These are phyloP conservation scores for Penicillium angulare DNA, from an alignment of 495 filamentous ascomycete species.

Conservation along the genomic window DNA sequence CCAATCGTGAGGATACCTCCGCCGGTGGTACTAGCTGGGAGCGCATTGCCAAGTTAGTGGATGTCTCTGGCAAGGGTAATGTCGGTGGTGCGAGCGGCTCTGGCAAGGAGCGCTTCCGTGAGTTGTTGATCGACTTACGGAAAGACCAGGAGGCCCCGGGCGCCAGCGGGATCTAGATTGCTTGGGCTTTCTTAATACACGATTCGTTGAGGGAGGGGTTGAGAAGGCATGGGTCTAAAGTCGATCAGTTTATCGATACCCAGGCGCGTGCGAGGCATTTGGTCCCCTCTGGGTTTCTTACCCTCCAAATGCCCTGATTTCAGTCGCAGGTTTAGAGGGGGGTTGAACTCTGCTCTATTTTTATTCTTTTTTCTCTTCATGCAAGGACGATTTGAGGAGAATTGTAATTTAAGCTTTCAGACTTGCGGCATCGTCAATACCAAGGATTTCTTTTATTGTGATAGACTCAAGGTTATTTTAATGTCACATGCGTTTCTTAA, in stretches of 20 bases:
- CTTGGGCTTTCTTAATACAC: neutral
- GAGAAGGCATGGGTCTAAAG: neutral
- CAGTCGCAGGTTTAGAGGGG: constrained; percentile 15
- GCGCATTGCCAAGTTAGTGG: constrained; percentile 93
- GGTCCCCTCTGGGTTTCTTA: constrained; percentile 10
- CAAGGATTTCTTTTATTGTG: constrained; percentile 9
- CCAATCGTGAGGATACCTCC: constrained; percentile 83
- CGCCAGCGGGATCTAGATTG: constrained; percentile 48
- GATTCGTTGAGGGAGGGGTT: neutral
- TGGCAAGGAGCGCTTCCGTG: constrained; percentile 92
- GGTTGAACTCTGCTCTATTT: constrained; percentile 13
- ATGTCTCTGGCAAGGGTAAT: constrained; percentile 89
- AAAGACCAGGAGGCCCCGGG: constrained; percentile 95
- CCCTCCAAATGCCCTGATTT: constrained; percentile 11
- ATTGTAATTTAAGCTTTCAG: constrained; percentile 32
- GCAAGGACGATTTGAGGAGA: constrained; percentile 26
- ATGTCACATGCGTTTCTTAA: neutral
- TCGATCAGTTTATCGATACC: neutral
- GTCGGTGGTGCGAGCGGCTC: constrained; percentile 81
- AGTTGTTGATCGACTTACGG: constrained; percentile 80
- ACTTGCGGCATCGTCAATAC: constrained; percentile 30
- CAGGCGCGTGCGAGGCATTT: constrained; percentile 1
- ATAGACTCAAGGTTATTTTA: neutral
- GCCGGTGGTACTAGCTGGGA: constrained; percentile 98
- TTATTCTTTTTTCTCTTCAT: constrained; percentile 28